These are phyloP conservation scores for Nidula niveotomentosa DNA, from an alignment of 1,284 basidiomycete genomes.

Conservation along the genomic window DNA sequence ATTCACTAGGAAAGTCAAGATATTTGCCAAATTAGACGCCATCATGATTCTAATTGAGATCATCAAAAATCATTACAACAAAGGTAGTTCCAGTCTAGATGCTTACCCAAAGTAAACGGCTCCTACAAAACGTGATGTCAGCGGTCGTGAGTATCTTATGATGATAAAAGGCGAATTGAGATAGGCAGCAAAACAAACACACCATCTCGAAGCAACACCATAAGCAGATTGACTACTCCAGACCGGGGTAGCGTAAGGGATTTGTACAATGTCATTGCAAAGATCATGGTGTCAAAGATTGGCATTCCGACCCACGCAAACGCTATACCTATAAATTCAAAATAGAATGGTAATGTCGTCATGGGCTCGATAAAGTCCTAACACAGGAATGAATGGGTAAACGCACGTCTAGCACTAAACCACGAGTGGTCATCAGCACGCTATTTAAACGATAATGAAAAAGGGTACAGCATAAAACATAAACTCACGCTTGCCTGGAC, in stretches of 20 bases:
- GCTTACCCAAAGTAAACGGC: conserved; percentile 34
- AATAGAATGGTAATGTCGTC: too few species aligned
- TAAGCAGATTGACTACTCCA: conserved; percentile 21
- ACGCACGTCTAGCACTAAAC: too few species aligned
- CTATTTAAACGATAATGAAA: too few species aligned
- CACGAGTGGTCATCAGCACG: too few species aligned
- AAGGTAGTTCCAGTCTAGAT: background rate
- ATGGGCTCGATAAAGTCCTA: background rate
- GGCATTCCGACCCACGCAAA: conserved; percentile 36
- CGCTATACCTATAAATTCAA: too few species aligned
- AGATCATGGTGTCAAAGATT: conserved; percentile 36
- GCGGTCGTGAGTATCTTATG: background rate
- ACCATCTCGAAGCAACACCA: conserved; percentile 38
- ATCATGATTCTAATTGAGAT: conserved; percentile 28
- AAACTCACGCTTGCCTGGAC: conserved; percentile 13
- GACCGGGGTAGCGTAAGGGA: conserved; percentile 25
- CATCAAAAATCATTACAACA: background rate
- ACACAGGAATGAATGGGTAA: background rate
- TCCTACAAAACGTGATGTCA: conserved; percentile 16
- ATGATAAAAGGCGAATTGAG: too few species aligned
- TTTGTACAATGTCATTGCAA: conserved; percentile 42
- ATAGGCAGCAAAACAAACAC: conserved; percentile 5
- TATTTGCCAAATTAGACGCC: conserved; percentile 29
- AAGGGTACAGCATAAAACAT: background rate
- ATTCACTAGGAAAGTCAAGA: conserved; percentile 30